Base-by-base conservation (phyloP, 768 basidiomycete species). In the Amanita pallidorosea region DNA sequence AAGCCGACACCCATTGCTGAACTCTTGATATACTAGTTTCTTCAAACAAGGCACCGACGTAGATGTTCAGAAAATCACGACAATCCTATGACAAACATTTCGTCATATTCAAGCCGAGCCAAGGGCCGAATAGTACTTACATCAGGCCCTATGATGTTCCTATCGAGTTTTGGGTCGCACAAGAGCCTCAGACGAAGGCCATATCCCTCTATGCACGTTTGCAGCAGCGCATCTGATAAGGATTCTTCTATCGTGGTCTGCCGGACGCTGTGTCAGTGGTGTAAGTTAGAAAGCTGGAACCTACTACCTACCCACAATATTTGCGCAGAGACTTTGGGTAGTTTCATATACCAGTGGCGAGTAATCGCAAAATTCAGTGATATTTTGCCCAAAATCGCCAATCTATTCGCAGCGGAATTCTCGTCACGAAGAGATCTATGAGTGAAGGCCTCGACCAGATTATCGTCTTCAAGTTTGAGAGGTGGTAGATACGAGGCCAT, bases 291-390 rank as follows among this genome's bases (percentile, higher is more conserved):
- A 23, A 23, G 18, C 17, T n/a, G 33, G 7, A 33, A 15, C 23
- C n/a, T 20, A 8, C 20, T 20, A 8, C 20, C 42, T 44, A 44
- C 49, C n/a, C 25, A 20, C 22, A 51, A 15, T 11, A 34, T 42
- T 5, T 35, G 31, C 12, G 31, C 12, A 15, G 49, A 35, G 18
- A 43, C 17, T 8, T 11, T 11, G 9, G 31, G 31, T 31, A 25
- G 6, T 8, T 51, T 43, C 22, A 25, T 38, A 23, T 41, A 43
- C 49, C 49, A 69, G 55, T 45, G 74, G 71, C 15, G 75, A 79
- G 41, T 29, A 18, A 51, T 43, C 17, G 41, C 49, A 15, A 51
- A 34, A 25, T 51, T 38, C 20, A 51, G n/a, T 7, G 43, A 12
- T 38, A 27, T 42, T 43, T 43, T 41, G 9, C 49, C 49, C 7